phyloP scores from a whole-genome alignment of 257 asterid genomes.

The Orobanche coerulescens region DNA sequence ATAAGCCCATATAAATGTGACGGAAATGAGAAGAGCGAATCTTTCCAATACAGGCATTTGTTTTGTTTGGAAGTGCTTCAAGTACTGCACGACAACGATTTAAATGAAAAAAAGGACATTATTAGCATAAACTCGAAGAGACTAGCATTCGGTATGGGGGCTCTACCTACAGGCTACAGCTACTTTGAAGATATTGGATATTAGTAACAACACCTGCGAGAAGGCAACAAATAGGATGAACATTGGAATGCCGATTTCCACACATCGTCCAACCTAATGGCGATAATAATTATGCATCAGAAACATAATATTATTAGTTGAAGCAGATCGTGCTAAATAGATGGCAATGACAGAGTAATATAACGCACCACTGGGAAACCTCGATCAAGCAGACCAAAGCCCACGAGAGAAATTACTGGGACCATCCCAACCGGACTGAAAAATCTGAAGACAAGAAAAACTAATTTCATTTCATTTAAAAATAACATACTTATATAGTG shows the following conservation, averaged over 20 bases:
- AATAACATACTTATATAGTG: too few relatives aligned
- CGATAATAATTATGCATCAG: constrained; percentile 19
- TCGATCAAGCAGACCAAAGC: constrained; percentile 81
- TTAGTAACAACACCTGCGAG: constrained; percentile 58
- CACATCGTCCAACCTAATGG: constrained; percentile 93
- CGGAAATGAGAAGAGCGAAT: constrained; percentile 66
- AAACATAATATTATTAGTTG: constrained; percentile 5
- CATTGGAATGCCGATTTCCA: constrained; percentile 93
- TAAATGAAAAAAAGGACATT: background rate
- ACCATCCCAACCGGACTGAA: constrained; percentile 99
- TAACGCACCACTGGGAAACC: constrained; percentile 86
- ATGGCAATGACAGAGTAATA: background rate
- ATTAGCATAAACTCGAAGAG: background rate
- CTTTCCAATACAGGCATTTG: constrained; percentile 71
- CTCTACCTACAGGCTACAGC: too few relatives aligned
- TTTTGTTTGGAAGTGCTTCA: constrained; percentile 72
- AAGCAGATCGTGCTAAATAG: constrained; percentile 9
- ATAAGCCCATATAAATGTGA: constrained; percentile 85
- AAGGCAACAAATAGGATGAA: constrained; percentile 72
- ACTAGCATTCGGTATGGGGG: too few relatives aligned
- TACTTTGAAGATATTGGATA: too few relatives aligned
- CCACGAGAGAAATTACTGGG: constrained; percentile 82
- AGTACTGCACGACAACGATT: constrained; percentile 44
- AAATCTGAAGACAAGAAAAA: constrained; percentile 48
- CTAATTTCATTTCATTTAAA: background rate